These are phyloP conservation scores for Podila epigama DNA, from an alignment of 192 early-diverging fungal species.

Conservation along the genomic window DNA sequence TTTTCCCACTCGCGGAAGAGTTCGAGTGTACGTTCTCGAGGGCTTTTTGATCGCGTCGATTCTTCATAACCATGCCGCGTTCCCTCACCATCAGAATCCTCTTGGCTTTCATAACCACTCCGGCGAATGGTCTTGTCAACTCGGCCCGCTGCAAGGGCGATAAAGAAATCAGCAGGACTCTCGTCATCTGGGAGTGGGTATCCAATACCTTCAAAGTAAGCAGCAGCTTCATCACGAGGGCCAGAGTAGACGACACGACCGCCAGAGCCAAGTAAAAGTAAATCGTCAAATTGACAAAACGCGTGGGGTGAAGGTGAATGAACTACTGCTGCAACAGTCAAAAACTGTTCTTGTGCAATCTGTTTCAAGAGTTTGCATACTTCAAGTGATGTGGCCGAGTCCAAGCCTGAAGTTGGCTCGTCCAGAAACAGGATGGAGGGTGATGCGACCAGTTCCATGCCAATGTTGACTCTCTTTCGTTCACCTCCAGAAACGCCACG, in stretches of 20 bases:
- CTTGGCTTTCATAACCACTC: not conserved
- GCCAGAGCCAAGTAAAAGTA: slow-evolving; percentile 74
- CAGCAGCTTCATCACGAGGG: slow-evolving; percentile 52
- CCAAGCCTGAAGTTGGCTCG: slow-evolving; percentile 77
- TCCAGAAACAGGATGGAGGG: slow-evolving; percentile 71
- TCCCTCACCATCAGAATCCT: not conserved
- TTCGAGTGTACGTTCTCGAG: slow-evolving; percentile 34
- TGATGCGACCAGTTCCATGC: slow-evolving; percentile 68
- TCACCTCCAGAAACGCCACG: slow-evolving; percentile 78
- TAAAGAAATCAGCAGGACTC: slow-evolving; percentile 67
- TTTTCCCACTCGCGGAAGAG: slow-evolving; percentile 58
- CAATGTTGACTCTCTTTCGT: slow-evolving; percentile 80
- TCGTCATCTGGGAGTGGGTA: slow-evolving; percentile 39
- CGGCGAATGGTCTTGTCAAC: slow-evolving; percentile 12
- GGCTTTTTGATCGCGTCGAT: slow-evolving; percentile 4
- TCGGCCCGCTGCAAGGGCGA: slow-evolving; percentile 63
- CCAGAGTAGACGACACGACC: slow-evolving; percentile 70
- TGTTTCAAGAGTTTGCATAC: slow-evolving; percentile 66
- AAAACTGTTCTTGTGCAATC: slow-evolving; percentile 64
- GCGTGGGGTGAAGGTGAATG: slow-evolving; percentile 72
- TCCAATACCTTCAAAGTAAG: slow-evolving; percentile 63
- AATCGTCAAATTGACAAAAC: slow-evolving; percentile 73
- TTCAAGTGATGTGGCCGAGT: slow-evolving; percentile 69
- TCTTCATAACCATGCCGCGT: not conserved
- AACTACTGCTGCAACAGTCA: slow-evolving; percentile 73